Percentiles rank a stretch among this genome's conserved stretches.
Evolutionary conservation across 2,329 filamentous ascomycete species (phyloP).

Genomic region (Fusarium graminum): DNA sequence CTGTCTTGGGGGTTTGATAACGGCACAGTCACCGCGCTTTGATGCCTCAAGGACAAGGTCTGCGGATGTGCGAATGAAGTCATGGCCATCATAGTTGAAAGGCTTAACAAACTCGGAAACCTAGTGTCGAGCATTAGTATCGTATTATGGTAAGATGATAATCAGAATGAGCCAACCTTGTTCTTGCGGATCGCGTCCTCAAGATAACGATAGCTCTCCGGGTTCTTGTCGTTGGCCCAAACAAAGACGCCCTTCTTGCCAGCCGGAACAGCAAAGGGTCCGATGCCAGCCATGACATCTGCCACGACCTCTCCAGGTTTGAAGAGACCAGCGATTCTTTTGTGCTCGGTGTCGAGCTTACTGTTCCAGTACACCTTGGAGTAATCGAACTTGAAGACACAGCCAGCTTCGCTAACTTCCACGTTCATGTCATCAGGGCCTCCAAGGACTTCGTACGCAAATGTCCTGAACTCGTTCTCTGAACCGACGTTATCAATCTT

Average conservation of each 20-base stretch:
- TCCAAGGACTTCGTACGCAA: constrained; percentile 89
- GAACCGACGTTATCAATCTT: constrained; percentile 90
- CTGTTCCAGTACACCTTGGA: constrained; percentile 99
- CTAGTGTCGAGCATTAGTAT: constrained; percentile 51
- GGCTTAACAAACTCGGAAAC: constrained; percentile 78
- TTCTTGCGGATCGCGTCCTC: constrained; percentile 78
- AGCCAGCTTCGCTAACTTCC: constrained; percentile 82
- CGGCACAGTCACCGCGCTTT: constrained; percentile 64
- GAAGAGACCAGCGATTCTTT: constrained; percentile 81
- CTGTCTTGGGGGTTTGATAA: constrained; percentile 60
- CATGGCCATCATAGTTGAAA: constrained; percentile 84
- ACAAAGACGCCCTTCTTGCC: constrained; percentile 92
- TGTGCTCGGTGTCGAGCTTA: constrained; percentile 89
- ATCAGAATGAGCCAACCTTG: constrained; percentile 68
- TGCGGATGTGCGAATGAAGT: constrained; percentile 81
- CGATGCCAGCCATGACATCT: constrained; percentile 97
- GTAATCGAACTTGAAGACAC: constrained; percentile 93
- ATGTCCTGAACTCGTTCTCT: constrained; percentile 89
- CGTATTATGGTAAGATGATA: neutral
- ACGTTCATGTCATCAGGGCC: constrained; percentile 88
- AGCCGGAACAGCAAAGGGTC: constrained; percentile 92
- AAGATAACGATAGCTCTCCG: constrained; percentile 83
- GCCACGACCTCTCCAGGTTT: constrained; percentile 87
- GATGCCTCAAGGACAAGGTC: constrained; percentile 68
- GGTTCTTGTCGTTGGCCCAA: constrained; percentile 97